Conservation (phyloP, 2,329 filamentous ascomycete species). For the Endoconidiophora laricicola region DNA sequence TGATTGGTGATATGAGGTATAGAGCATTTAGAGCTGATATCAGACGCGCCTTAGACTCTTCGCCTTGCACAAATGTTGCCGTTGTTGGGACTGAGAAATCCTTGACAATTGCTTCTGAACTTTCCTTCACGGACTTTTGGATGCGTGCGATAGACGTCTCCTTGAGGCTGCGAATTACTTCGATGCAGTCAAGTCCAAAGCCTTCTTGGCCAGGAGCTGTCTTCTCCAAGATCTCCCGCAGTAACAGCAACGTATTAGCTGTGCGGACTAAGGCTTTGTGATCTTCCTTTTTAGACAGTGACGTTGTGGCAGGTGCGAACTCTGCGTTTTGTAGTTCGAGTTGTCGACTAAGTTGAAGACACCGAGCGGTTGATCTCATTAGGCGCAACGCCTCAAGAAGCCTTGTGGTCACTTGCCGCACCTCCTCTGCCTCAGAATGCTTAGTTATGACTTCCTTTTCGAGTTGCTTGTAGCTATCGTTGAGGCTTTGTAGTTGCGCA, state of each 20-base stretch:
- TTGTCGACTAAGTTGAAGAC: constrained; percentile 67
- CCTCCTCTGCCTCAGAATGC: constrained; percentile 72
- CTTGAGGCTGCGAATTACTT: constrained; percentile 53
- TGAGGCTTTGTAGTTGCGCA: constrained; percentile 61
- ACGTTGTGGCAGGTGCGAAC: constrained; percentile 28
- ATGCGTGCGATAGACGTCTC: constrained; percentile 52
- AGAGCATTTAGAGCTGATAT: constrained; percentile 60
- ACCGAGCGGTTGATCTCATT: constrained; percentile 58
- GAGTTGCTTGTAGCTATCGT: constrained; percentile 69
- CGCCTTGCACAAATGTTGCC: constrained; percentile 45
- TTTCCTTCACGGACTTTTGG: constrained; percentile 56
- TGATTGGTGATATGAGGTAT: constrained; percentile 61
- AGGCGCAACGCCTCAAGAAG: constrained; percentile 68
- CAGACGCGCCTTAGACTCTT: constrained; percentile 59
- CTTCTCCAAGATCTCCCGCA: constrained; percentile 56
- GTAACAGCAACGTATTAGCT: constrained; percentile 57
- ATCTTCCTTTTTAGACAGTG: constrained; percentile 42
- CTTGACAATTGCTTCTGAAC: constrained; percentile 61
- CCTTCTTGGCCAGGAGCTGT: constrained; percentile 58
- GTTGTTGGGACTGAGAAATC: constrained; percentile 56
- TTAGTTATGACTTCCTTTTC: constrained; percentile 75
- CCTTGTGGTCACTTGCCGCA: constrained; percentile 58
- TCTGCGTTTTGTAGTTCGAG: constrained; percentile 75
- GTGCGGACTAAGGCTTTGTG: constrained; percentile 68
- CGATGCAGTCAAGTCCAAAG: constrained; percentile 55